Percentiles rank a stretch among this genome's conserved stretches.
Evolutionary conservation across 345 rosid genomes (phyloP).

Genomic region (Gossypium bickii): DNA sequence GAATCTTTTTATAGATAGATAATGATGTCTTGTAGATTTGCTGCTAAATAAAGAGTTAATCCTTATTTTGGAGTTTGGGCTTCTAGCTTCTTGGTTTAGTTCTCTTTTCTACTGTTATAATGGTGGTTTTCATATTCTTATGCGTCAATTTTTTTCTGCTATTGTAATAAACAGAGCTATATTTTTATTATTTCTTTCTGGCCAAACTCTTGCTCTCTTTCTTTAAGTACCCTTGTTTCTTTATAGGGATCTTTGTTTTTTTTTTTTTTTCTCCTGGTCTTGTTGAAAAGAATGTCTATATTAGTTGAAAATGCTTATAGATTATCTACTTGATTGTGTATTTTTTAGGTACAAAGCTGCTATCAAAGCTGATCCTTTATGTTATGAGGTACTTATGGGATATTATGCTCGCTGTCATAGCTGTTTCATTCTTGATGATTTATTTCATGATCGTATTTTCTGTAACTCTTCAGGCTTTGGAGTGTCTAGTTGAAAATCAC

Average conservation of each 20-base stretch:
- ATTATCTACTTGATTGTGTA: not conserved
- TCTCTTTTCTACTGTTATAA: not conserved
- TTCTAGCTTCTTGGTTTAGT: not conserved
- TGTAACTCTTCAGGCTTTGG: constrained; percentile 71
- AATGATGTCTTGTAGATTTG: not conserved
- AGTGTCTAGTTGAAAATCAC: constrained; percentile 88
- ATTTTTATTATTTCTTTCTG: not conserved
- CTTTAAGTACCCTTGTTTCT: not conserved
- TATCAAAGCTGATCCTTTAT: constrained; percentile 91
- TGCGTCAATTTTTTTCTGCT: not conserved
- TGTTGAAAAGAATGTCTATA: not conserved
- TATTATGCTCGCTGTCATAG: not conserved
- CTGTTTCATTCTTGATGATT: not conserved
- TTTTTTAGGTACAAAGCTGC: constrained; percentile 90
- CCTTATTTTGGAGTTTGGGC: not conserved
- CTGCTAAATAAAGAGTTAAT: not conserved
- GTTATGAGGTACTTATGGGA: constrained; percentile 71
- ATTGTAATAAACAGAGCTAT: not conserved
- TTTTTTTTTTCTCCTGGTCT: not conserved
- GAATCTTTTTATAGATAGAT: not conserved
- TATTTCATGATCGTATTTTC: constrained; percentile 12
- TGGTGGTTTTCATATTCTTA: not conserved
- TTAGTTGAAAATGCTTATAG: not conserved
- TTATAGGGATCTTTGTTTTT: not conserved
- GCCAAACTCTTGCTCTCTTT: not conserved